Evolutionary conservation across 139 green algal species (phyloP).

Genomic region (Coelastrella sp.): DNA sequence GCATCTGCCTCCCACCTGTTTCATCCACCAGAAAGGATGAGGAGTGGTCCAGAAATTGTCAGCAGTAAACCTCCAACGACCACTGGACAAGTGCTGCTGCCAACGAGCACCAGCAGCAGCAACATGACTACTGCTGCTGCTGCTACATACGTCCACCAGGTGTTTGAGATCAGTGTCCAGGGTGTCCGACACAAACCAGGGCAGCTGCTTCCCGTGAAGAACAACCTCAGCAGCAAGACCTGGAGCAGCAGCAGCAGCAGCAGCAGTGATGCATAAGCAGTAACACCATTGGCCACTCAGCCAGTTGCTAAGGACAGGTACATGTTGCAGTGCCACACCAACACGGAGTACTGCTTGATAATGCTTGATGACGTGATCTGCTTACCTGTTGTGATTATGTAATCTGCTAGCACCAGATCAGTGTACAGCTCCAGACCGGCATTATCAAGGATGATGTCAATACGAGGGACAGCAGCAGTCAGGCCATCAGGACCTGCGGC

Average conservation of each 20-base stretch:
- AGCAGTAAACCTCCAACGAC: slow-evolving; percentile 53
- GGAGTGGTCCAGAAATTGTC: slow-evolving; percentile 68
- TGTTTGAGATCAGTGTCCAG: slow-evolving; percentile 44
- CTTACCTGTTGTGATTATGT: slow-evolving; percentile 52
- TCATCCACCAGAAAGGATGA: slow-evolving; percentile 63
- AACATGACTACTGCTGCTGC: not conserved
- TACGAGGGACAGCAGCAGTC: not conserved
- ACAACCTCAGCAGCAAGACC: slow-evolving; percentile 47
- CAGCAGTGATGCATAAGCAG: no score
- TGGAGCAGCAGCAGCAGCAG: slow-evolving; percentile 6
- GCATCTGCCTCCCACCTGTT: not conserved
- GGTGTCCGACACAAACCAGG: slow-evolving; percentile 70
- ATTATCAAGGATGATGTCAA: slow-evolving; percentile 59
- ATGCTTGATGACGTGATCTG: no score
- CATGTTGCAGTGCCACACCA: not conserved
- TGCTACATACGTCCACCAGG: slow-evolving; percentile 25
- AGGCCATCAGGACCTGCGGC: not conserved
- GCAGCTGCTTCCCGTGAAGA: slow-evolving; percentile 65
- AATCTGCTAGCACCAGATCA: slow-evolving; percentile 62
- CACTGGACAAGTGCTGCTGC: slow-evolving; percentile 31
- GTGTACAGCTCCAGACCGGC: slow-evolving; percentile 63
- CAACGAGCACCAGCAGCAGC: slow-evolving; percentile 29
- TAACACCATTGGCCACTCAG: not conserved
- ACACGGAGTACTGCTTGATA: no score
- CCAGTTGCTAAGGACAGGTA: not conserved